Percentiles rank a stretch among this genome's conserved stretches.
These are phyloP conservation scores for Saturnispora saitoi DNA, from an alignment of 805 yeast species.

Conservation along the genomic window DNA sequence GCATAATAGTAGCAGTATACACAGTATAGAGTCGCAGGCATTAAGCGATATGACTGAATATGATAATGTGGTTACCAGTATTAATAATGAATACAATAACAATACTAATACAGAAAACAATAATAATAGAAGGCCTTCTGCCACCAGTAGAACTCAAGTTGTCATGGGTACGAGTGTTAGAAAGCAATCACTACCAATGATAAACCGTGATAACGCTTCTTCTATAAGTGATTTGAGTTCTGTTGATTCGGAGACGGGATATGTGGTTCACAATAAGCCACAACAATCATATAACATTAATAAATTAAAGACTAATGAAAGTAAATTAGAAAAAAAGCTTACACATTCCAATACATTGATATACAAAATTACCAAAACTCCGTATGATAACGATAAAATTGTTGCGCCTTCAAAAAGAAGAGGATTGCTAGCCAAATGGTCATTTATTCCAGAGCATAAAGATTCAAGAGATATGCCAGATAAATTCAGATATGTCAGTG, in stretches of 20 bases:
- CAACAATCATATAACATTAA: background rate
- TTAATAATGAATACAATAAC: background rate
- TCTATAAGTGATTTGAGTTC: background rate
- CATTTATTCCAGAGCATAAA: slow-evolving; percentile 59
- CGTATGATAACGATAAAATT: slow-evolving; percentile 20
- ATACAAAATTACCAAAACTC: slow-evolving; percentile 15
- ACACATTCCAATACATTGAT: slow-evolving; percentile 8
- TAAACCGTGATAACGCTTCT: background rate
- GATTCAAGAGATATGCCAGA: slow-evolving; percentile 61
- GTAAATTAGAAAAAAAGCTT: slow-evolving; percentile 3
- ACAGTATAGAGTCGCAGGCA: background rate
- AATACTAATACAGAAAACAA: background rate
- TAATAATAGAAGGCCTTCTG: slow-evolving; percentile 8
- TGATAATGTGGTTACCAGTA: background rate
- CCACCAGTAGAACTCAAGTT: slow-evolving; percentile 2
- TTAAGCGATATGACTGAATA: background rate
- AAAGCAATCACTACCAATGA: background rate
- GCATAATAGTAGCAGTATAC: background rate
- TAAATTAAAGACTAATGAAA: background rate
- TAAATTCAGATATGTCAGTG: slow-evolving; percentile 42
- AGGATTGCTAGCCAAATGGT: slow-evolving; percentile 46
- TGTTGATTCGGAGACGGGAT: background rate
- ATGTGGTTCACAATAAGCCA: background rate
- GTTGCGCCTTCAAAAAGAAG: slow-evolving; percentile 40
- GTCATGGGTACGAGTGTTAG: slow-evolving; percentile 2